Evolutionary conservation across 306 rosid species (phyloP).

Genomic region (Quercus cerris): DNA sequence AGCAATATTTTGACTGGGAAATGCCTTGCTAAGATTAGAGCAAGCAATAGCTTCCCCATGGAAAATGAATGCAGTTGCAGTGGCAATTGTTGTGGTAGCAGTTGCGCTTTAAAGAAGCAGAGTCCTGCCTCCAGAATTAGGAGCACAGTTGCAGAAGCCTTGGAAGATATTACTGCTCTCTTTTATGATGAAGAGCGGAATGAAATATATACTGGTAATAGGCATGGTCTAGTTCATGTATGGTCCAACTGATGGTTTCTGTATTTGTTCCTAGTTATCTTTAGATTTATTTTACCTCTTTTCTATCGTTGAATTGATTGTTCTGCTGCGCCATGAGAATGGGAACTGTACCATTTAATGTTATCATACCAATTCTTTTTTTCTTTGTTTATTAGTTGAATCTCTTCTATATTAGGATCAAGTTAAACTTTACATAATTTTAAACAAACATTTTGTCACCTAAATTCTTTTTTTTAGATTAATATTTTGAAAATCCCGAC

Average conservation of each 20-base stretch:
- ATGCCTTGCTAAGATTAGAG: constrained; percentile 92
- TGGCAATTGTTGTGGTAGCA: constrained; percentile 36
- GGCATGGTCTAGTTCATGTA: constrained; percentile 92
- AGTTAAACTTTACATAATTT: too few relatives aligned
- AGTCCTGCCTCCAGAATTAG: constrained; percentile 53
- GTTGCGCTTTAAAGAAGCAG: constrained; percentile 53
- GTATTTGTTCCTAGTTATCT: constrained; percentile 16
- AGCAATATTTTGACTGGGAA: constrained; percentile 96
- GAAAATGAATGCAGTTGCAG: constrained; percentile 52
- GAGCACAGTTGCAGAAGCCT: constrained; percentile 93
- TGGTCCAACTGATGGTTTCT: constrained; percentile 78
- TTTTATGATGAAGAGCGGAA: constrained; percentile 97
- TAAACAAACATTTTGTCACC: too few relatives aligned
- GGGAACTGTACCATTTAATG: constrained; percentile 27
- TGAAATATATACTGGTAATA: constrained; percentile 91
- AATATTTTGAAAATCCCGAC: too few relatives aligned
- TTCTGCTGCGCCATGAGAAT: constrained; percentile 34
- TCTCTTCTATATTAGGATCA: too few relatives aligned
- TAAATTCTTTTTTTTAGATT: too few relatives aligned
- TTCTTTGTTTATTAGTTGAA: constrained; percentile 13
- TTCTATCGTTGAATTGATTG: constrained; percentile 34
- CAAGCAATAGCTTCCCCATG: constrained; percentile 56
- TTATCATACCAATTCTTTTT: constrained; percentile 35
- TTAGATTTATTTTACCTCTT: constrained; percentile 32
- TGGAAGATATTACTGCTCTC: constrained; percentile 99